Percentiles rank a stretch among this genome's conserved stretches.
Conservation (phyloP, 345 rosid species). For the Syzygium aqueum region DNA sequence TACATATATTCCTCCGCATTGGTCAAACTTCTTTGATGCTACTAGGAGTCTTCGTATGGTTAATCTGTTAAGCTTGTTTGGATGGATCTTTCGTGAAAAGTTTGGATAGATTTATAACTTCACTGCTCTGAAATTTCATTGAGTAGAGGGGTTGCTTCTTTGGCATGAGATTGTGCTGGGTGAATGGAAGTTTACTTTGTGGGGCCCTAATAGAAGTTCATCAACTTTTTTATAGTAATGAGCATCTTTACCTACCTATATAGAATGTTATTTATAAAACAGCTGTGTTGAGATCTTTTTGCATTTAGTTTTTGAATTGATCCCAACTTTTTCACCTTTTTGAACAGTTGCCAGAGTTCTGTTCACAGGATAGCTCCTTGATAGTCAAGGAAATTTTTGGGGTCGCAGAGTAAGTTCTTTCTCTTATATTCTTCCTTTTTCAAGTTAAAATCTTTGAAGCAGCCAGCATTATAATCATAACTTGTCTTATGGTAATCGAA, state of each 20-base stretch:
- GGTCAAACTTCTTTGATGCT: not conserved
- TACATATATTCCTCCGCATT: not conserved
- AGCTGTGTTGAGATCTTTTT: not conserved
- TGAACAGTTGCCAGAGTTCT: constrained; percentile 83
- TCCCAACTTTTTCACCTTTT: not conserved
- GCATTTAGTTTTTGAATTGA: not conserved
- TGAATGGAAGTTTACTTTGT: not conserved
- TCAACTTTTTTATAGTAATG: not conserved
- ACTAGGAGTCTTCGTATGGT: not conserved
- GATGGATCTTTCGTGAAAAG: not conserved
- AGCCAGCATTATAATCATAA: not conserved
- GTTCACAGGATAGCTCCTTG: constrained; percentile 66
- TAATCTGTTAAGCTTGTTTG: not conserved
- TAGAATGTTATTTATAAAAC: not conserved
- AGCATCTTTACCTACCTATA: not conserved
- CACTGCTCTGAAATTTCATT: not conserved
- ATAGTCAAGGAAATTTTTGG: constrained; percentile 90
- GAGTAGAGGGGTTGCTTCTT: not conserved
- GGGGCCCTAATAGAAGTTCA: not conserved
- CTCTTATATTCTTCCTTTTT: not conserved
- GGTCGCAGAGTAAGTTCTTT: constrained; percentile 65
- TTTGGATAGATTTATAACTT: not conserved
- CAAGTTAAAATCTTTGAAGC: not conserved
- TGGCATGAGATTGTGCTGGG: not conserved
- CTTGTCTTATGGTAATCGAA: not conserved